Evolutionary conservation across 768 basidiomycete genomes (phyloP).

Genomic region (Cystobasidium onofrii): DNA sequence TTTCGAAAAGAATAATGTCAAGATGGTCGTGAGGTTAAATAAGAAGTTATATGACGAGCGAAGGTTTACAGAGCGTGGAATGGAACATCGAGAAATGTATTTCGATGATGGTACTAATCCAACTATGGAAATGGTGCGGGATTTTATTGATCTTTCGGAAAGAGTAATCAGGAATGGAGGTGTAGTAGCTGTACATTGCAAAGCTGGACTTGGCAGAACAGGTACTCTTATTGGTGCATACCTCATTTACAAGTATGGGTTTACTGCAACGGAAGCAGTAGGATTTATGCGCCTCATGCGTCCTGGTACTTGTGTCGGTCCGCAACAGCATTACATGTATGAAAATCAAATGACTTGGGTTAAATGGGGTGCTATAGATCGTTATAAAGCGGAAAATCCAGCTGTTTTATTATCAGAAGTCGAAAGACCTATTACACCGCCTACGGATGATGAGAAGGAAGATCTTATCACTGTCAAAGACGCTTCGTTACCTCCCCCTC

Average conservation of each 20-base stretch:
- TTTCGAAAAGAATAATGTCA: conserved; percentile 77
- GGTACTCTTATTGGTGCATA: conserved; percentile 96
- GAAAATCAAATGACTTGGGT: conserved; percentile 88
- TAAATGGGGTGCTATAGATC: conserved; percentile 84
- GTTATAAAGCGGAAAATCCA: conserved; percentile 34
- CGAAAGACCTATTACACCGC: conserved; percentile 20
- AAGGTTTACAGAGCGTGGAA: conserved; percentile 72
- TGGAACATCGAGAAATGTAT: conserved; percentile 82
- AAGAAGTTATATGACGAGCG: conserved; percentile 78
- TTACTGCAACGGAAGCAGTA: conserved; percentile 89
- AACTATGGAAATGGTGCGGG: conserved; percentile 83
- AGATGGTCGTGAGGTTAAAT: conserved; percentile 82
- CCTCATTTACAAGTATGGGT: conserved; percentile 96
- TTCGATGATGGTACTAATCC: conserved; percentile 99
- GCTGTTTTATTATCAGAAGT: conserved; percentile 45
- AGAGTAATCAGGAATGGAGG: conserved; percentile 60
- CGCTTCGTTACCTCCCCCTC: conserved; percentile 52
- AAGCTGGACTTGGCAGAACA: conserved; percentile 91
- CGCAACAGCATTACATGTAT: conserved; percentile 70
- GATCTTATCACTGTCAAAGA: conserved; percentile 44
- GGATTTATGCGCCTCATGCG: conserved; percentile 97
- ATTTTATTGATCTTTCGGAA: conserved; percentile 81
- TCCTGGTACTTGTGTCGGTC: conserved; percentile 55
- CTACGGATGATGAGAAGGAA: conserved; percentile 15
- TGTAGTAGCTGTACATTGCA: conserved; percentile 57